Conservation (phyloP, 1,284 basidiomycete genomes). For the Cutaneotrichosporon cavernicola region DNA sequence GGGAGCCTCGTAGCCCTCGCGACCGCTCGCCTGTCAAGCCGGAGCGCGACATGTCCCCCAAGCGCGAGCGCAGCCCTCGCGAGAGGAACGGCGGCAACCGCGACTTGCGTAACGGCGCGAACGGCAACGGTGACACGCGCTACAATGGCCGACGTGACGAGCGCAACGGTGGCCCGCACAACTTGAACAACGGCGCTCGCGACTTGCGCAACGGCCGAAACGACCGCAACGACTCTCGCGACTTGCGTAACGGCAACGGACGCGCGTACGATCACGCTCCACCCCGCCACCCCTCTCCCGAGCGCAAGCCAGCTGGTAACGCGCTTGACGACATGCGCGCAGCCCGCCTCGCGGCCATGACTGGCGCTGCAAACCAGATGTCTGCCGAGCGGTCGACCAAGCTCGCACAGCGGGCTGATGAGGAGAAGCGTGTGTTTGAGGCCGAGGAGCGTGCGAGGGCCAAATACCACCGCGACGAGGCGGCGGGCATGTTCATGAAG, state of each 20-base stretch:
- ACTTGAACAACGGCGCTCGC: neutral
- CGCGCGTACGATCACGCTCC: conserved; percentile 25
- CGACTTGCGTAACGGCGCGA: neutral
- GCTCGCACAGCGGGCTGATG: conserved; percentile 38
- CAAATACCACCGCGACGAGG: conserved; percentile 46
- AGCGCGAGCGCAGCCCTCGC: conserved; percentile 6
- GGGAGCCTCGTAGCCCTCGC: neutral
- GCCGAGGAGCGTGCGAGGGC: conserved; percentile 39
- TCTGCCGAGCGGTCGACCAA: conserved; percentile 37
- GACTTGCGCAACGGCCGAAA: conserved; percentile 2
- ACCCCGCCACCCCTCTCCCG: conserved; percentile 32
- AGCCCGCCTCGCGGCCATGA: conserved; percentile 83
- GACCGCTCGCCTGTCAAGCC: conserved; percentile 1
- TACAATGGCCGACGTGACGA: neutral
- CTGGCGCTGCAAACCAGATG: conserved; percentile 65
- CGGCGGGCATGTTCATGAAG: conserved; percentile 47
- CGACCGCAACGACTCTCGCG: conserved; percentile 18
- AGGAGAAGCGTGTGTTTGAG: conserved; percentile 39
- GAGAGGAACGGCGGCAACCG: neutral
- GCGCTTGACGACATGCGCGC: conserved; percentile 63
- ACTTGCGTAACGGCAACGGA: conserved; percentile 29
- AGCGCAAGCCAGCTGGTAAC: conserved; percentile 24
- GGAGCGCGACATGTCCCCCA: conserved; percentile 7
- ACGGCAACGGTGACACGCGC: neutral
- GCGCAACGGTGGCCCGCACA: conserved; percentile 4